Evolutionary conservation across 2,329 filamentous ascomycete species (phyloP).

Genomic region (Coniella lustricola): DNA sequence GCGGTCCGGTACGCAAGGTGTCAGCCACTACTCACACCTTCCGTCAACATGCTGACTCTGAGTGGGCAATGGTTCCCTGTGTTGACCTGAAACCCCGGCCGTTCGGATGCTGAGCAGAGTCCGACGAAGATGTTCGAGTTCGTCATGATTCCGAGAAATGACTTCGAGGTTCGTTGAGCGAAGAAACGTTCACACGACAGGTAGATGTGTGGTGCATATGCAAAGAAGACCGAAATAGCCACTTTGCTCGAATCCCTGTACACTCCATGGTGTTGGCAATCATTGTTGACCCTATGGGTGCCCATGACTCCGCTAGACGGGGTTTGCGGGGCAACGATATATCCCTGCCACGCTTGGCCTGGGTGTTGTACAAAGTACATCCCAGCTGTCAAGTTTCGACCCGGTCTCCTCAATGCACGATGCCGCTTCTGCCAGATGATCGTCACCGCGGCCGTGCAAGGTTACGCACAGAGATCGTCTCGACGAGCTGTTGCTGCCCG

Average conservation of each 20-base stretch:
- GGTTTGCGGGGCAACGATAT: constrained; percentile 1
- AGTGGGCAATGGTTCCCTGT: not conserved
- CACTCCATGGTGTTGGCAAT: too few relatives aligned
- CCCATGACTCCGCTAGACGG: too few relatives aligned
- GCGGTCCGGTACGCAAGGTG: constrained; percentile 20
- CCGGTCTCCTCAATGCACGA: constrained; percentile 11
- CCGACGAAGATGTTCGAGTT: too few relatives aligned
- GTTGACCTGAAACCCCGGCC: not conserved
- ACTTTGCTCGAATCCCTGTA: too few relatives aligned
- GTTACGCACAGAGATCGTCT: constrained; percentile 8
- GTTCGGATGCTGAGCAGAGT: not conserved
- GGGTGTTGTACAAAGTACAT: too few relatives aligned
- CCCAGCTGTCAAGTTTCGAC: constrained; percentile 6
- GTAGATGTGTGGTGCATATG: too few relatives aligned
- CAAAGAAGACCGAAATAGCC: too few relatives aligned
- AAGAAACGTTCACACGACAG: too few relatives aligned
- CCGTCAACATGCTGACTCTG: not conserved
- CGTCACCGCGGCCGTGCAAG: constrained; percentile 7
- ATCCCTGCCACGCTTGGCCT: constrained; percentile 2
- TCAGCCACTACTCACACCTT: not conserved
- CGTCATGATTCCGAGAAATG: too few relatives aligned
- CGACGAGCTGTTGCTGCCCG: constrained; percentile 14
- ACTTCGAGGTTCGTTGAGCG: too few relatives aligned
- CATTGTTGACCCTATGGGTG: too few relatives aligned
- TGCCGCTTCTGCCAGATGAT: constrained; percentile 15